These are phyloP conservation scores for Nakaseomyces sp. DNA, from an alignment of 1,139 yeast genomes.

Conservation along the genomic window DNA sequence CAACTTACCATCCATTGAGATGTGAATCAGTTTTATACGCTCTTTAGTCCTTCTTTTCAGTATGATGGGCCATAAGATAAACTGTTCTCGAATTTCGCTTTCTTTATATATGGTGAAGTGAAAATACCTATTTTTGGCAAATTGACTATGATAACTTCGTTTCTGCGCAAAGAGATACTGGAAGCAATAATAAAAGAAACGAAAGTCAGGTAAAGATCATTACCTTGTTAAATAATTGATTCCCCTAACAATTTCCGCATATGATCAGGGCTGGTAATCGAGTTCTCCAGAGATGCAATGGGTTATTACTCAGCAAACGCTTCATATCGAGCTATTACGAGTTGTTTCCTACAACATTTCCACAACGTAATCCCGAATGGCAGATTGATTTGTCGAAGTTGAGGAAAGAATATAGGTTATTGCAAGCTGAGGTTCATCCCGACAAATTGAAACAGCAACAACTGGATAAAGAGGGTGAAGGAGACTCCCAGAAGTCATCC, in stretches of 20 bases:
- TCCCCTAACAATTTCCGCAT: too few species aligned
- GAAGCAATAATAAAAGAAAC: too few species aligned
- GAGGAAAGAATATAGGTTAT: slow-evolving; percentile 61
- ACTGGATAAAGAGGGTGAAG: too few species aligned
- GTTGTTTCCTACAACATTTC: slow-evolving; percentile 69
- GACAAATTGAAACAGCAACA: slow-evolving; percentile 42
- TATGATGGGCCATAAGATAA: too few species aligned
- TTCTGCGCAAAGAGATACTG: too few species aligned
- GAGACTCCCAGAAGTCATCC: slow-evolving; percentile 32
- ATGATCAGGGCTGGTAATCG: not conserved
- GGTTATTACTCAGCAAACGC: slow-evolving; percentile 8
- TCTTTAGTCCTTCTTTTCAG: too few species aligned
- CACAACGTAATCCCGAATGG: slow-evolving; percentile 61
- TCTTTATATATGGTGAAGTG: too few species aligned
- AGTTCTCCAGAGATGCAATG: not conserved
- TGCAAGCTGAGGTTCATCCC: slow-evolving; percentile 77
- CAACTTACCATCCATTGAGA: slow-evolving; percentile 9
- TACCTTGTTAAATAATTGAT: too few species aligned
- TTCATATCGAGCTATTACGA: slow-evolving; percentile 36
- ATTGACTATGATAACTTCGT: too few species aligned
- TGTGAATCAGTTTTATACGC: not conserved
- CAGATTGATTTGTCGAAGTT: slow-evolving; percentile 44
- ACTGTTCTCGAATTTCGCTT: too few species aligned
- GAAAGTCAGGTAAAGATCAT: too few species aligned
- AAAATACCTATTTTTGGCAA: too few species aligned